Evolutionary conservation across 1,284 basidiomycete species (phyloP).

Genomic region (Ceratorhiza oryzae-sativae): DNA sequence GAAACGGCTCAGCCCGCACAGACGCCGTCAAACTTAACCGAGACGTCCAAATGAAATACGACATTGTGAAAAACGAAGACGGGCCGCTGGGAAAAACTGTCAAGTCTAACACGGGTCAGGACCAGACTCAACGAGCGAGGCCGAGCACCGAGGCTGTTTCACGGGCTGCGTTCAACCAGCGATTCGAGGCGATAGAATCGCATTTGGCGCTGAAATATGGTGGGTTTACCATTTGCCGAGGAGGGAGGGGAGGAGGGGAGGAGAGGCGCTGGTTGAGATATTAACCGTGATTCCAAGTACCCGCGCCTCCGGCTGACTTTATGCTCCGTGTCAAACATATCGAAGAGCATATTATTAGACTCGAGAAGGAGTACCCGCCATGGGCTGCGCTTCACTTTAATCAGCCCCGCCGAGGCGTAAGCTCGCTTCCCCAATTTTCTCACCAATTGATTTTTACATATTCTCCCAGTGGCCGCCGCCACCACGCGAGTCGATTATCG

Average conservation of each 20-base stretch:
- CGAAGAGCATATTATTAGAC: slow-evolving; percentile 73
- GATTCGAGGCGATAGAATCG: slow-evolving; percentile 67
- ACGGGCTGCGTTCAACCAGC: slow-evolving; percentile 62
- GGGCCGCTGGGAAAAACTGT: slow-evolving; percentile 63
- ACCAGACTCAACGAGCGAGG: slow-evolving; percentile 37
- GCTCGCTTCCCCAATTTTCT: slow-evolving; percentile 48
- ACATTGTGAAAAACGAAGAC: slow-evolving; percentile 79
- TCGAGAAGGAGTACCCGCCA: slow-evolving; percentile 80
- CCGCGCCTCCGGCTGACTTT: slow-evolving; percentile 68
- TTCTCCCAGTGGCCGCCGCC: slow-evolving; percentile 74
- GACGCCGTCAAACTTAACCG: slow-evolving; percentile 73
- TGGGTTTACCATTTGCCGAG: slow-evolving; percentile 49
- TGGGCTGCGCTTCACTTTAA: slow-evolving; percentile 85
- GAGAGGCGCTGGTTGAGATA: not conserved
- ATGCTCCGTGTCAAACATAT: slow-evolving; percentile 69
- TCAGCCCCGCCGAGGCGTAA: slow-evolving; percentile 76
- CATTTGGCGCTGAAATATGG: slow-evolving; percentile 77
- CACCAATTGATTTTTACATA: not conserved
- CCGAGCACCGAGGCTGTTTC: slow-evolving; percentile 56
- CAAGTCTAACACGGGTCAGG: slow-evolving; percentile 45
- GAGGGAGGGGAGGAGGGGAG: too few relatives aligned
- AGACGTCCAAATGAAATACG: slow-evolving; percentile 80
- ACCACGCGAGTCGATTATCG: slow-evolving; percentile 61
- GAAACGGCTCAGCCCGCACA: slow-evolving; percentile 66
- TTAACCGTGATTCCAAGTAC: slow-evolving; percentile 58